Conservation (phyloP, 1,284 basidiomycete genomes). For the Somion occarium region DNA sequence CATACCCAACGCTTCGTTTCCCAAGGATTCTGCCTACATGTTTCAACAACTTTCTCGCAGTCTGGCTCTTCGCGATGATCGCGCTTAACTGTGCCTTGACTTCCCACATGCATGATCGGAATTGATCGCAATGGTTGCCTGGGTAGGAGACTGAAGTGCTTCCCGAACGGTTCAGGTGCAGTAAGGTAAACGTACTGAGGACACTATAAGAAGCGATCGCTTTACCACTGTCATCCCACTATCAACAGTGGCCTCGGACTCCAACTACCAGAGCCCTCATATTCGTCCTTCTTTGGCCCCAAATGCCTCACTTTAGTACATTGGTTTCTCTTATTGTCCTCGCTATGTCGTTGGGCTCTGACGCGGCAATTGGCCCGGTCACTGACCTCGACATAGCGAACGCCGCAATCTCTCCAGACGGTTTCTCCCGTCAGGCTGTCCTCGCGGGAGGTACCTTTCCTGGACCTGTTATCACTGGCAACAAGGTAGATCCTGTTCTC, state of each 20-base stretch:
- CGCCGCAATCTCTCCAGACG: constrained; percentile 21
- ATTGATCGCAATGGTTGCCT: too few species aligned
- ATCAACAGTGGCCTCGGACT: neutral
- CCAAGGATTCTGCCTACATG: too few species aligned
- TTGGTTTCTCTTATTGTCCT: constrained; percentile 2
- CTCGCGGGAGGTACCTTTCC: constrained; percentile 26
- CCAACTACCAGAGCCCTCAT: neutral
- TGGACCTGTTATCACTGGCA: constrained; percentile 24
- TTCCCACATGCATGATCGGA: too few species aligned
- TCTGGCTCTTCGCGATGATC: too few species aligned
- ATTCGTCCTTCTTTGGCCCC: neutral
- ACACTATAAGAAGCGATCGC: neutral
- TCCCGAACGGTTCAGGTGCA: too few species aligned
- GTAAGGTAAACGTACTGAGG: too few species aligned
- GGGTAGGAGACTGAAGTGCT: too few species aligned
- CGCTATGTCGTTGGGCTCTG: constrained; percentile 4
- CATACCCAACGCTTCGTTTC: too few species aligned
- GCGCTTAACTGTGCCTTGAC: too few species aligned
- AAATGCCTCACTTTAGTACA: constrained; percentile 6
- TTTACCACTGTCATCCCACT: neutral
- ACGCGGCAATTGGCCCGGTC: constrained; percentile 19
- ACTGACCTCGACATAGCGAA: constrained; percentile 22
- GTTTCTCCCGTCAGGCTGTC: constrained; percentile 19
- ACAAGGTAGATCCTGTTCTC: constrained; percentile 16
- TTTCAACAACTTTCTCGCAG: too few species aligned